phyloP scores from a whole-genome alignment of 495 filamentous ascomycete species.

The Penicillium steckii region DNA sequence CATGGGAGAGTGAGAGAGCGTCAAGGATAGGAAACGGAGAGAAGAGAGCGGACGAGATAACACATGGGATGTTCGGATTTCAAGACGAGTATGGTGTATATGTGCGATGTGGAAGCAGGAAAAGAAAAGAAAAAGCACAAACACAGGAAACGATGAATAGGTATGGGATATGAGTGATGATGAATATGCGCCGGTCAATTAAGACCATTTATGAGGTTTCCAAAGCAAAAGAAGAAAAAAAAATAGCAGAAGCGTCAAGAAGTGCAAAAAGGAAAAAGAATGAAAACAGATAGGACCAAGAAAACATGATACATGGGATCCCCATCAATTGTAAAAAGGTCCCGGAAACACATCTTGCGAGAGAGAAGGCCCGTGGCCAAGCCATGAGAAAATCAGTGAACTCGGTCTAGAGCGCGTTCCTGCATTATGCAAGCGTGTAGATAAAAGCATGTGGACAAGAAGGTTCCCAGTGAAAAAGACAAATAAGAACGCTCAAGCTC shows the following conservation, averaged over 20 bases:
- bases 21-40: conserved; percentile 8
- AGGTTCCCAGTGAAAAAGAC: conserved; percentile 20
- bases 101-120: conserved; percentile 13
- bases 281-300: conserved; percentile 26
- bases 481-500: conserved; percentile 42
- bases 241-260: conserved; percentile 2
- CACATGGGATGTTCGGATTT: conserved; percentile 8
- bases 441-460: conserved; percentile 30
- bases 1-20: conserved; percentile 18
- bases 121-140: conserved; percentile 2
- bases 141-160: neutral
- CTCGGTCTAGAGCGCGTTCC: conserved; percentile 6
- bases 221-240: conserved; percentile 13
- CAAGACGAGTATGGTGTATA: conserved; percentile 11
- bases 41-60: conserved; percentile 19
- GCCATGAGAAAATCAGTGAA: neutral
- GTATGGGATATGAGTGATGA: conserved; percentile 19
- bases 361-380: conserved; percentile 4
- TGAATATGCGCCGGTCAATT: conserved; percentile 30
- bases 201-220: conserved; percentile 28
- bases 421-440: conserved; percentile 22
- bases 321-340: conserved; percentile 13
- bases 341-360: conserved; percentile 23
- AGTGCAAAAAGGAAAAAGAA: conserved; percentile 9
- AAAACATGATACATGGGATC: conserved; percentile 33